phyloP scores from a whole-genome alignment of 2,329 filamentous ascomycete genomes.

The Nigrospora oryzae region DNA sequence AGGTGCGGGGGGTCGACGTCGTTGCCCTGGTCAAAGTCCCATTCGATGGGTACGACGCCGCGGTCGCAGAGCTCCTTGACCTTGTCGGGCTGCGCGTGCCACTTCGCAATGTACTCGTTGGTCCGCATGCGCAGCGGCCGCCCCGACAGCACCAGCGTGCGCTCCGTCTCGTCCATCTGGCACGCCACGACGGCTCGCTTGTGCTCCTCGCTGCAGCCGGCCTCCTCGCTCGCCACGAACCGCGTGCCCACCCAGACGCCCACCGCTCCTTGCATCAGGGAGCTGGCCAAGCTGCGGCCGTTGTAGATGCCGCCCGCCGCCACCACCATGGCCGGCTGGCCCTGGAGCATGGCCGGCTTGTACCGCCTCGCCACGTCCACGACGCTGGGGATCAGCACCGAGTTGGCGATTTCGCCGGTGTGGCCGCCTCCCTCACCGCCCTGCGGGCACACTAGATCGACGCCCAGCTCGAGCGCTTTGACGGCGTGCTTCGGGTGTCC shows the following conservation, averaged over 20 bases:
- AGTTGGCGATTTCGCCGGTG: slow-evolving; percentile 79
- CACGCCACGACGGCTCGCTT: slow-evolving; percentile 80
- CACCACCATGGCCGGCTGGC: slow-evolving; percentile 67
- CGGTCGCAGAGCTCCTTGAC: slow-evolving; percentile 67
- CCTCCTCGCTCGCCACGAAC: slow-evolving; percentile 79
- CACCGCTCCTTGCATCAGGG: slow-evolving; percentile 77
- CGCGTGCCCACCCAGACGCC: slow-evolving; percentile 94
- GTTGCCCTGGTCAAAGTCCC: slow-evolving; percentile 74
- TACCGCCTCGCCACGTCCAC: slow-evolving; percentile 75
- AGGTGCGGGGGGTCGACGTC: slow-evolving; percentile 81
- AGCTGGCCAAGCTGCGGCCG: slow-evolving; percentile 70
- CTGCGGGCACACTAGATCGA: slow-evolving; percentile 87
- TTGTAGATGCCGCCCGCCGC: slow-evolving; percentile 84
- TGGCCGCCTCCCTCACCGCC: slow-evolving; percentile 91
- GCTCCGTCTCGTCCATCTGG: slow-evolving; percentile 67
- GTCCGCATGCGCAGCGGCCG: slow-evolving; percentile 71
- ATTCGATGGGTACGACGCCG: slow-evolving; percentile 72
- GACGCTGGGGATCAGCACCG: slow-evolving; percentile 79
- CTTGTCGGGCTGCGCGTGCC: slow-evolving; percentile 69
- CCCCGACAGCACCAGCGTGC: slow-evolving; percentile 76
- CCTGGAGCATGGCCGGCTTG: slow-evolving; percentile 59
- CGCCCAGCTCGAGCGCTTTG: slow-evolving; percentile 78
- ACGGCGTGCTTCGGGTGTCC: slow-evolving; percentile 84
- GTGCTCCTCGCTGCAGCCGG: slow-evolving; percentile 71
- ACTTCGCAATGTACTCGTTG: slow-evolving; percentile 75